Percentiles rank a stretch among this genome's conserved stretches.
Evolutionary conservation across 2,329 filamentous ascomycete species (phyloP).

Genomic region (Paecilomyces sp.): DNA sequence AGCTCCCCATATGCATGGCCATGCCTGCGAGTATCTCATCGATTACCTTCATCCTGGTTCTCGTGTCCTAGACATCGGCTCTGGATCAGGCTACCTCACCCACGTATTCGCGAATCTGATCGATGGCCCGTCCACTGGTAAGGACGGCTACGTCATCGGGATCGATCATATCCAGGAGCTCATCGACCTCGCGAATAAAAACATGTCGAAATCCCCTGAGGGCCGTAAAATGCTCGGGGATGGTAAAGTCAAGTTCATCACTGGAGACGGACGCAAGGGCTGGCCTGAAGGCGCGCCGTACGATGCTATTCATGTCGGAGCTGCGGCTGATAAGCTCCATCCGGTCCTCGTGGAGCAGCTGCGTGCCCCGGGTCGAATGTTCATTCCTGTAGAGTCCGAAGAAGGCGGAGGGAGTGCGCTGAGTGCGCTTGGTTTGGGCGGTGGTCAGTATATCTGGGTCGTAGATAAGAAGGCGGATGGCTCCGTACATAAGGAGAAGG

Average conservation of each 20-base stretch:
- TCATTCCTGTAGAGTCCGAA: constrained; percentile 55
- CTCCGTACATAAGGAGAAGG: constrained; percentile 47
- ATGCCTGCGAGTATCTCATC: constrained; percentile 57
- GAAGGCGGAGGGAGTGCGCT: constrained; percentile 16
- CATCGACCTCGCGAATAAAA: constrained; percentile 54
- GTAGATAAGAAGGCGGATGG: constrained; percentile 57
- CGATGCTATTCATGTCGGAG: constrained; percentile 94
- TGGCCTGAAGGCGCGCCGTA: constrained; percentile 58
- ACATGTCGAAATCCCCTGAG: constrained; percentile 57
- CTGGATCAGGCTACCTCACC: constrained; percentile 75
- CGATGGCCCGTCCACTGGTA: constrained; percentile 16
- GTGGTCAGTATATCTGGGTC: constrained; percentile 54
- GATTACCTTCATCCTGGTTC: constrained; percentile 47
- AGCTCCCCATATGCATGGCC: constrained; percentile 66
- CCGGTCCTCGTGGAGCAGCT: constrained; percentile 68
- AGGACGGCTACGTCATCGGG: constrained; percentile 54
- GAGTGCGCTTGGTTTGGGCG: constrained; percentile 14
- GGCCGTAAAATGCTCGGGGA: constrained; percentile 55
- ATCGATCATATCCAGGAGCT: constrained; percentile 66
- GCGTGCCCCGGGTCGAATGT: constrained; percentile 64
- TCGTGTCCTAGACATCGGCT: constrained; percentile 66
- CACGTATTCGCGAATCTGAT: constrained; percentile 79
- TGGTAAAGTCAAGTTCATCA: constrained; percentile 63
- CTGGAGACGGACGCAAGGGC: constrained; percentile 66
- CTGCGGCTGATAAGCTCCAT: constrained; percentile 70